Evolutionary conservation across 352 stramenopile species (phyloP).

Genomic region (Phytophthora constricta): DNA sequence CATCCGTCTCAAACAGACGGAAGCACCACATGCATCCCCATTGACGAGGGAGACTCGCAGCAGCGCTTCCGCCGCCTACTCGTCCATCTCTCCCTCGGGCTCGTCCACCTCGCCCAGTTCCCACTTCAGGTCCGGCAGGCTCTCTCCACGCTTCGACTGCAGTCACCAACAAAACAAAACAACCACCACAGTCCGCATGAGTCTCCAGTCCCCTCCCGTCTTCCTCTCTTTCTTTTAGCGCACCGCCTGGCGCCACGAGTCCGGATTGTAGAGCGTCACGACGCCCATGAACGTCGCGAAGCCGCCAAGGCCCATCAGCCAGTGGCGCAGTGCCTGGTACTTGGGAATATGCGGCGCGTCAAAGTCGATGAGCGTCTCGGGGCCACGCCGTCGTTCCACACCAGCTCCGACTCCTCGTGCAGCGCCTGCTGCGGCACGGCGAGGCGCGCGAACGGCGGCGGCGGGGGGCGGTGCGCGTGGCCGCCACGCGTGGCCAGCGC

Average conservation of each 20-base stretch:
- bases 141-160: conserved; percentile 76
- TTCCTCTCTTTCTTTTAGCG: conserved; percentile 25
- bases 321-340: conserved; percentile 73
- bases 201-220: background rate
- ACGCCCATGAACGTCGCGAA: conserved; percentile 80
- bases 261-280: conserved; percentile 82
- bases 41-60: background rate
- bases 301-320: conserved; percentile 58
- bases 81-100: conserved; percentile 84
- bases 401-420: conserved; percentile 81
- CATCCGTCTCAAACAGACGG: too few relatives aligned
- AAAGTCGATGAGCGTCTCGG: conserved; percentile 91
- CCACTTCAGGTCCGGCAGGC: conserved; percentile 83
- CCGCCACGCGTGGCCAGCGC: conserved; percentile 55
- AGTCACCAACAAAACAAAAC: conserved; percentile 10
- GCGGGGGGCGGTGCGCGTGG: conserved; percentile 70
- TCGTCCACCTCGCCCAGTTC: conserved; percentile 78
- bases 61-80: conserved; percentile 45
- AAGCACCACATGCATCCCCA: conserved; percentile 11
- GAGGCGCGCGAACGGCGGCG: conserved; percentile 83
- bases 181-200: conserved; percentile 4
- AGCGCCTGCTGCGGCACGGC: conserved; percentile 63
- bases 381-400: conserved; percentile 89
- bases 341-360: conserved; percentile 87
- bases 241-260: conserved; percentile 83